These are phyloP conservation scores for Vickermania ingenoplastis DNA, from an alignment of 208 protist species.

Conservation along the genomic window DNA sequence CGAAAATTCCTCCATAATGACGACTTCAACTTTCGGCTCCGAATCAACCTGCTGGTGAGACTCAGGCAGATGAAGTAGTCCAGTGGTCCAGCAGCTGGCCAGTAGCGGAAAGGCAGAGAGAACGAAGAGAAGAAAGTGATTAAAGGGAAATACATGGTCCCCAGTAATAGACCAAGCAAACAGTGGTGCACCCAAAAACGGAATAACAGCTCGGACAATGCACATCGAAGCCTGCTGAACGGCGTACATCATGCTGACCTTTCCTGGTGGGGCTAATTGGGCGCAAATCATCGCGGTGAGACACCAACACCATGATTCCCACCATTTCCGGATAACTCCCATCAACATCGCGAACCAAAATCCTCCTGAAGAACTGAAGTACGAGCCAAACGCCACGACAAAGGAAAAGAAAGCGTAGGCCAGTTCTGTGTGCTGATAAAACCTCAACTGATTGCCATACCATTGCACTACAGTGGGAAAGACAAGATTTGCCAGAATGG, in stretches of 20 bases:
- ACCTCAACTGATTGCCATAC: conserved; percentile 10
- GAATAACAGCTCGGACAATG: conserved; percentile 43
- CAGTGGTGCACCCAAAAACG: conserved; percentile 48
- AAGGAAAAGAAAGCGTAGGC: conserved; percentile 8
- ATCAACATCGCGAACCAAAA: conserved; percentile 36
- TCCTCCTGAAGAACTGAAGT: not conserved
- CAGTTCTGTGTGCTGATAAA: conserved; percentile 8
- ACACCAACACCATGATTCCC: conserved; percentile 45
- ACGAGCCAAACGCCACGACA: conserved; percentile 12
- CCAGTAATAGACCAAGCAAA: conserved; percentile 72
- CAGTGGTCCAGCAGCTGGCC: conserved; percentile 11
- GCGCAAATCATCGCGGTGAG: conserved; percentile 59
- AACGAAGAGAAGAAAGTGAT: conserved; percentile 60
- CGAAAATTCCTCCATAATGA: too few relatives aligned
- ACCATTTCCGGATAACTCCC: conserved; percentile 37
- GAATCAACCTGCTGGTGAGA: too few relatives aligned
- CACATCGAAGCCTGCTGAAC: conserved; percentile 62
- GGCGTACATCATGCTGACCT: conserved; percentile 64
- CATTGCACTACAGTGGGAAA: conserved; percentile 18
- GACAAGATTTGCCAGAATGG: conserved; percentile 23
- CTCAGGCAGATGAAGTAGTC: too few relatives aligned
- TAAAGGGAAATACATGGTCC: conserved; percentile 43
- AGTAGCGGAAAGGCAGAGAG: conserved; percentile 38
- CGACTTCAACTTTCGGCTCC: too few relatives aligned
- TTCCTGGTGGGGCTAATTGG: conserved; percentile 35